Conservation (phyloP, 2,329 filamentous ascomycete genomes). For the Plectosphaerella plurivora region DNA sequence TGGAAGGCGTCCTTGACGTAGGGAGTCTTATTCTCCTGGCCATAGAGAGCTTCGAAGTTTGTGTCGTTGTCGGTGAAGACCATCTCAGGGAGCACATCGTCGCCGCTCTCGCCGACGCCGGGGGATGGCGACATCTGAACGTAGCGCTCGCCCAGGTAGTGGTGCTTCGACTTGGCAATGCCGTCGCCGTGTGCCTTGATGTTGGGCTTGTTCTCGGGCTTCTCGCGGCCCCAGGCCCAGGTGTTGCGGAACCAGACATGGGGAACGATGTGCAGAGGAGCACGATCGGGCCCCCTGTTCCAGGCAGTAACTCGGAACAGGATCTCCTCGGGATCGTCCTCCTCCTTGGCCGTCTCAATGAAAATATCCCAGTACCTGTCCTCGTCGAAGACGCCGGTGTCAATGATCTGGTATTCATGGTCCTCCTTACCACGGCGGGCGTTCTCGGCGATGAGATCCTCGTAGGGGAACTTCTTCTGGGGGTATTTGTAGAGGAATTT, state of each 20-base stretch:
- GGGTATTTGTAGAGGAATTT: conserved; percentile 98
- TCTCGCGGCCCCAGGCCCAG: conserved; percentile 88
- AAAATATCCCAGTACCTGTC: conserved; percentile 95
- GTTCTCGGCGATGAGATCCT: conserved; percentile 82
- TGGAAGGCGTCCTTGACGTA: conserved; percentile 98
- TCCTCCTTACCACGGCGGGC: conserved; percentile 71
- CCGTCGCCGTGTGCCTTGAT: conserved; percentile 64
- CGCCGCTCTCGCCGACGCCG: conserved; percentile 69
- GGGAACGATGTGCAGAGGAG: conserved; percentile 87
- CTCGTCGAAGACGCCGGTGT: conserved; percentile 84
- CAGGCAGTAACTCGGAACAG: conserved; percentile 93
- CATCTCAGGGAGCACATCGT: conserved; percentile 80
- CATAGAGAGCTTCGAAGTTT: conserved; percentile 75
- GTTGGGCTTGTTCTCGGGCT: conserved; percentile 72
- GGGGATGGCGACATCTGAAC: conserved; percentile 86
- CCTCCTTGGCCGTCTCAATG: conserved; percentile 93
- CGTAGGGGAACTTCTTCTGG: conserved; percentile 85
- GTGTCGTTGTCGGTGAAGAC: conserved; percentile 96
- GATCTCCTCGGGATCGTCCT: conserved; percentile 85
- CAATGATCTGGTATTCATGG: conserved; percentile 85
- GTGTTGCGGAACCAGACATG: conserved; percentile 98
- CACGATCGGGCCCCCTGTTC: conserved; percentile 88
- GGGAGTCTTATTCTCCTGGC: conserved; percentile 69
- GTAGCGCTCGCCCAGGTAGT: conserved; percentile 76
- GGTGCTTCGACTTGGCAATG: conserved; percentile 72